Conservation (phyloP, 768 basidiomycete species). For the Favolaschia claudopus region DNA sequence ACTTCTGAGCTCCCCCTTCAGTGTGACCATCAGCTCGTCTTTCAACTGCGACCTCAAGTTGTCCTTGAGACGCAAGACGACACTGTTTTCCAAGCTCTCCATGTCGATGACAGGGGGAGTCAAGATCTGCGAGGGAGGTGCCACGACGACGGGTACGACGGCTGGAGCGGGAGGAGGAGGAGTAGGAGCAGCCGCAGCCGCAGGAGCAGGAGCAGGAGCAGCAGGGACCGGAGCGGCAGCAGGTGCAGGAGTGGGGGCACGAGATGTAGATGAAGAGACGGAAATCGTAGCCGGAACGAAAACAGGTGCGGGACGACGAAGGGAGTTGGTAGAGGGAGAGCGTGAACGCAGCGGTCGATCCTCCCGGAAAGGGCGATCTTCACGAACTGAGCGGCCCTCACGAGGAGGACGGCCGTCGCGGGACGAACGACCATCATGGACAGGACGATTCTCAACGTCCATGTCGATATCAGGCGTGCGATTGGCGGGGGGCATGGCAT, state of each 20-base stretch:
- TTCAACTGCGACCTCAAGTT: conserved; percentile 15
- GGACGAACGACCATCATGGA: no score
- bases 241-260: neutral
- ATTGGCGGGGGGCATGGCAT: conserved; percentile 2
- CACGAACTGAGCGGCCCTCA: no score
- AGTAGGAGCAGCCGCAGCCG: no score
- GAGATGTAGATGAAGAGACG: neutral
- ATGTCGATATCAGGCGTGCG: conserved; percentile 8
- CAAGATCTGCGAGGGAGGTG: no score
- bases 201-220: neutral
- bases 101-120: conserved; percentile 17
- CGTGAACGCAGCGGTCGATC: neutral
- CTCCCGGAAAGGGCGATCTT: no score
- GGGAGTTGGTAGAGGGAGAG: neutral
- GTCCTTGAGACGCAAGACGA: conserved; percentile 11
- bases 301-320: neutral
- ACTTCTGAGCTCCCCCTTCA: neutral
- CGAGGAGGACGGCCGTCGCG: no score
- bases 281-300: neutral
- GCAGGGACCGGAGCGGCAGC: no score
- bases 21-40: neutral
- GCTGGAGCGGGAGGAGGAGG: no score
- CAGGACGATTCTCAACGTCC: conserved; percentile 7
- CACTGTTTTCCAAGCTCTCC: conserved; percentile 14
- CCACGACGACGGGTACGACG: no score